These are phyloP conservation scores for Cotoneaster glaucophyllus DNA, from an alignment of 306 rosid species.

Conservation along the genomic window DNA sequence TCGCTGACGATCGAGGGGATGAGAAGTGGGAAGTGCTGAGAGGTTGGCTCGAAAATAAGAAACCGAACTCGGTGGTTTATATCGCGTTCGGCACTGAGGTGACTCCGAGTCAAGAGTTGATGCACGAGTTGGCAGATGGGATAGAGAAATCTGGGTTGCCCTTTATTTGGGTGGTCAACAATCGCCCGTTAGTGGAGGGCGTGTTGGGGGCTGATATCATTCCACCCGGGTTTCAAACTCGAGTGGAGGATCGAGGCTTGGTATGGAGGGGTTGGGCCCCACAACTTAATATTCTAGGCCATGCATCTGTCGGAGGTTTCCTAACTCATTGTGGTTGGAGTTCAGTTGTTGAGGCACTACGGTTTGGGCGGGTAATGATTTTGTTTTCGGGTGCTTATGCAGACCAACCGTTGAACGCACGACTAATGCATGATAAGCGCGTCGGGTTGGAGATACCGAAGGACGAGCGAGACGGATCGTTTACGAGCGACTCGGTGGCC, in stretches of 20 bases:
- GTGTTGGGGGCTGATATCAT: not conserved
- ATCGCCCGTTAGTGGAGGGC: not conserved
- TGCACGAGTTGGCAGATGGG: too few species aligned
- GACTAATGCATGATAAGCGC: not conserved
- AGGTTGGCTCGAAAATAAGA: constrained; percentile 8
- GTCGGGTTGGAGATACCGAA: constrained; percentile 8
- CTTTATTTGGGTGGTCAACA: not conserved
- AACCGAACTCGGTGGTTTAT: too few species aligned
- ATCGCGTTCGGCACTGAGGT: too few species aligned
- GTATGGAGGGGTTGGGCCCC: constrained; percentile 19
- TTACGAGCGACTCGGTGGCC: constrained; percentile 9
- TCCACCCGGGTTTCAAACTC: not conserved
- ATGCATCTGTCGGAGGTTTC: not conserved
- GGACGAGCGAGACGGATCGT: constrained; percentile 2
- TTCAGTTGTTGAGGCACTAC: constrained; percentile 15
- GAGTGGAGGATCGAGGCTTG: constrained; percentile 4
- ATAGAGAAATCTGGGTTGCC: too few species aligned
- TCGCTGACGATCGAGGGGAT: not conserved
- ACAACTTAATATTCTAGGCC: not conserved
- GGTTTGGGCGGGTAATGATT: constrained; percentile 1
- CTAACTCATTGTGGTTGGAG: constrained; percentile 27
- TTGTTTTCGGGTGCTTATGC: constrained; percentile 5
- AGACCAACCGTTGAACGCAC: constrained; percentile 10
- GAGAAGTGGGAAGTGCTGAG: not conserved
- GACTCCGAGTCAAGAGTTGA: too few species aligned